Conservation (phyloP, 2,329 filamentous ascomycete species). For the Xylariales sp. region DNA sequence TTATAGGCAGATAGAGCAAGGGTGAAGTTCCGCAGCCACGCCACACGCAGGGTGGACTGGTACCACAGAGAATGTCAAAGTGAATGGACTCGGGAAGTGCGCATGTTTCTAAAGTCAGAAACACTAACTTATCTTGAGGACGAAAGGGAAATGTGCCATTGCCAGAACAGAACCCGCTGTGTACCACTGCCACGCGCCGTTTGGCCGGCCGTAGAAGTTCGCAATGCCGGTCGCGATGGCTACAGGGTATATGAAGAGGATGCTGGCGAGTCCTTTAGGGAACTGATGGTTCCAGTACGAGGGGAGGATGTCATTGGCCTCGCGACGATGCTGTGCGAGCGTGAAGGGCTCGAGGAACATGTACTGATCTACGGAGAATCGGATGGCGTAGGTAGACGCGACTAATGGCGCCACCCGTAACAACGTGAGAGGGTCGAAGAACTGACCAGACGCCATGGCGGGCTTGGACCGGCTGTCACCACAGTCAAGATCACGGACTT, state of each 20-base stretch:
- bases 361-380: slow-evolving; percentile 40
- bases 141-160: slow-evolving; percentile 25
- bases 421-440: slow-evolving; percentile 31
- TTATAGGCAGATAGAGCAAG: too few species aligned
- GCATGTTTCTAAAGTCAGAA: too few species aligned
- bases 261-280: slow-evolving; percentile 19
- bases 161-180: slow-evolving; percentile 22
- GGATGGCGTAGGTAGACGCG: slow-evolving; percentile 41
- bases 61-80: too few species aligned
- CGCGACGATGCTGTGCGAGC: slow-evolving; percentile 19
- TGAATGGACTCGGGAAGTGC: too few species aligned
- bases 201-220: slow-evolving; percentile 17
- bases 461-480: too few species aligned
- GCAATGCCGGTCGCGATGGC: slow-evolving; percentile 19
- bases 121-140: slow-evolving; percentile 19
- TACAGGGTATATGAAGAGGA: slow-evolving; percentile 20
- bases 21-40: too few species aligned
- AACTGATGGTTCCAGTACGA: slow-evolving; percentile 39
- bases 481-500: too few species aligned
- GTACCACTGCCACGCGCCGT: slow-evolving; percentile 22
- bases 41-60: too few species aligned
- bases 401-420: slow-evolving; percentile 40
- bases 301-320: slow-evolving; percentile 33
- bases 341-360: slow-evolving; percentile 35
- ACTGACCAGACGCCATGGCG: slow-evolving; percentile 31